Conservation (phyloP, 2,329 filamentous ascomycete species). For the Claviceps sp. region DNA sequence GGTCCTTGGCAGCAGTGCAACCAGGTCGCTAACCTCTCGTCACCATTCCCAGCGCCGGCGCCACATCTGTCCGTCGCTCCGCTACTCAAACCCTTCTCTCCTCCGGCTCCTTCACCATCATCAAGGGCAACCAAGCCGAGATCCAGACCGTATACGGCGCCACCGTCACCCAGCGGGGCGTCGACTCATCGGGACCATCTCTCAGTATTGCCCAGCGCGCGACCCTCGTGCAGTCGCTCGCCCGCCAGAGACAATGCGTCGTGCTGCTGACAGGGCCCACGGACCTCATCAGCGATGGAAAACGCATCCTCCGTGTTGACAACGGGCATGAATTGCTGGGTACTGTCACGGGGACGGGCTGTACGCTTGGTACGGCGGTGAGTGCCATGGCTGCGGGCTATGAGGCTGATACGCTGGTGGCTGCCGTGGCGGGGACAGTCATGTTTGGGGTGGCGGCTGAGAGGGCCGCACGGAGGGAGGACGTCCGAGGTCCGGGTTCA, state of each 20-base stretch:
- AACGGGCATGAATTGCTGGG: conserved; percentile 68
- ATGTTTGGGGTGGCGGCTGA: conserved; percentile 68
- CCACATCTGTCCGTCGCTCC: conserved; percentile 58
- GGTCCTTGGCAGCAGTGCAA: not conserved
- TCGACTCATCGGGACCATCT: conserved; percentile 61
- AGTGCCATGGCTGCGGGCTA: conserved; percentile 60
- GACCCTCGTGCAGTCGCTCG: conserved; percentile 50
- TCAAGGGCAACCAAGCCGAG: conserved; percentile 91
- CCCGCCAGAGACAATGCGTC: conserved; percentile 55
- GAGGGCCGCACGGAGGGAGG: conserved; percentile 45
- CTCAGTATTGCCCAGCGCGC: conserved; percentile 40
- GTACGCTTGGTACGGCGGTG: conserved; percentile 70
- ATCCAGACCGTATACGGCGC: conserved; percentile 59
- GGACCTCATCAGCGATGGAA: conserved; percentile 68
- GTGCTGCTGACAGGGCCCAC: conserved; percentile 70
- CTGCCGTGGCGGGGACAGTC: conserved; percentile 58
- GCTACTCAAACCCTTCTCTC: conserved; percentile 60
- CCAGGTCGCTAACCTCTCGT: not conserved
- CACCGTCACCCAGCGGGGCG: conserved; percentile 53
- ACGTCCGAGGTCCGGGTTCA: conserved; percentile 68
- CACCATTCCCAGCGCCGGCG: conserved; percentile 47
- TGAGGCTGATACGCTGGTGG: conserved; percentile 51
- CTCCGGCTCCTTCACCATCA: conserved; percentile 67
- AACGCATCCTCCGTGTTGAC: conserved; percentile 48
- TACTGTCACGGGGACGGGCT: conserved; percentile 67